Percentiles rank a stretch among this genome's conserved stretches.
Conservation (phyloP, 495 filamentous ascomycete genomes). For the Darksidea phi region DNA sequence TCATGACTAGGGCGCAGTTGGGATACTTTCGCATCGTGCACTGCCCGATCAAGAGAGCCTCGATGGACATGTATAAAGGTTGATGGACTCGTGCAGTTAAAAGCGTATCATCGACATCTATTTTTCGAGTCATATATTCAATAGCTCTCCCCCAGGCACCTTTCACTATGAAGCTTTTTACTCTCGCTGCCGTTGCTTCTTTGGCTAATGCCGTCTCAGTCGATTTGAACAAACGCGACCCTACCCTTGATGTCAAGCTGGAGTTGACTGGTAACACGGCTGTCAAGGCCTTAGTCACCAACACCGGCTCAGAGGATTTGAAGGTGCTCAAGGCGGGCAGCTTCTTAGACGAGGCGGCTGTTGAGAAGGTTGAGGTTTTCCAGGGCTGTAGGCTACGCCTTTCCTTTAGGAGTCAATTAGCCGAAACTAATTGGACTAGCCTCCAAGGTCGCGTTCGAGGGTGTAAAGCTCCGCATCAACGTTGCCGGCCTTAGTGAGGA, state of each 20-base stretch:
- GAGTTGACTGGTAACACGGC: slow-evolving; percentile 52
- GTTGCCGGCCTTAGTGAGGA: slow-evolving; percentile 48
- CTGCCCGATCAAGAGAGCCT: no score
- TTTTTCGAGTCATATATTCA: no score
- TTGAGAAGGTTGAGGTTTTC: slow-evolving; percentile 59
- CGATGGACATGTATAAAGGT: no score
- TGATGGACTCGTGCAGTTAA: no score
- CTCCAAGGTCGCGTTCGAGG: slow-evolving; percentile 53
- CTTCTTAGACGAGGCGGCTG: slow-evolving; percentile 55
- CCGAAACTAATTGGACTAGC: slow-evolving; percentile 37
- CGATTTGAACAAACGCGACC: slow-evolving; percentile 42
- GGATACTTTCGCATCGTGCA: no score
- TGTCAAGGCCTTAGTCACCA: slow-evolving; percentile 59
- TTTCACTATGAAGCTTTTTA: no score
- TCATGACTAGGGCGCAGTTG: no score
- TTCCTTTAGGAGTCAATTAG: neutral
- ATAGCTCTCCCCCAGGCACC: no score
- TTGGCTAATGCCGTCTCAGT: slow-evolving; percentile 12
- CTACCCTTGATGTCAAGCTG: slow-evolving; percentile 52
- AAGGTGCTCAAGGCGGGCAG: slow-evolving; percentile 60
- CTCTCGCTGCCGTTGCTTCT: no score
- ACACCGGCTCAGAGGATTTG: slow-evolving; percentile 53
- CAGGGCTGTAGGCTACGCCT: slow-evolving; percentile 32
- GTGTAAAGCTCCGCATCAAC: slow-evolving; percentile 52
- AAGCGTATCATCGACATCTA: no score